These are phyloP conservation scores for Discostella pseudostelligera DNA, from an alignment of 108 stramenopile genomes.

Conservation along the genomic window DNA sequence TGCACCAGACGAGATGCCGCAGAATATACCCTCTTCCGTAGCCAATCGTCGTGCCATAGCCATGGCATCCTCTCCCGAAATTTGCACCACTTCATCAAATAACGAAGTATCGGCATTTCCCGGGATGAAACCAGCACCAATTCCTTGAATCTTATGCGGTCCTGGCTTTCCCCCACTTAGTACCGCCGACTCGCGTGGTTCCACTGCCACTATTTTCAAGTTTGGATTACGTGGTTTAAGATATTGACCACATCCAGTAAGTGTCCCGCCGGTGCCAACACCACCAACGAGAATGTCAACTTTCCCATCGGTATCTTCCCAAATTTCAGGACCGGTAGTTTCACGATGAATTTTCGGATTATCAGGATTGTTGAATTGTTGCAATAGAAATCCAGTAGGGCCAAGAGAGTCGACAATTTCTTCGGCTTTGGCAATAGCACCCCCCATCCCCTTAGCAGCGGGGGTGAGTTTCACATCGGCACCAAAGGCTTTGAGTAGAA, in stretches of 20 bases:
- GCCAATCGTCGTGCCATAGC: conserved; percentile 63
- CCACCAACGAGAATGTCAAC: conserved; percentile 86
- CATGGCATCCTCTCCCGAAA: conserved; percentile 61
- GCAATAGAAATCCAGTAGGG: conserved; percentile 60
- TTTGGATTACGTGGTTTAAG: conserved; percentile 69
- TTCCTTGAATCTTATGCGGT: conserved; percentile 89
- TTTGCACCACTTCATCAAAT: conserved; percentile 63
- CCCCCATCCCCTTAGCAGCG: conserved; percentile 81
- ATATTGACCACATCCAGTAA: conserved; percentile 74
- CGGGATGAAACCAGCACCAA: conserved; percentile 88
- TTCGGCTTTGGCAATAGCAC: conserved; percentile 76
- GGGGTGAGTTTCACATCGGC: conserved; percentile 80
- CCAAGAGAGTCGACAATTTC: conserved; percentile 58
- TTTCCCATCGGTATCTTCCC: conserved; percentile 71
- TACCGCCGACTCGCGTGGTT: conserved; percentile 69
- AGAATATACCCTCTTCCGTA: conserved; percentile 73
- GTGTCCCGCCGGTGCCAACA: conserved; percentile 85
- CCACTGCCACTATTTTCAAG: conserved; percentile 72
- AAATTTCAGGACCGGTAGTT: conserved; percentile 84
- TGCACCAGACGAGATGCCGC: conserved; percentile 73
- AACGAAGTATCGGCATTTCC: conserved; percentile 84
- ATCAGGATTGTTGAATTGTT: conserved; percentile 94
- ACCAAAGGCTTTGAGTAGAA: conserved; percentile 79
- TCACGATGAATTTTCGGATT: conserved; percentile 88
- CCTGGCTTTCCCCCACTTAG: conserved; percentile 79